Evolutionary conservation across 1,284 basidiomycete species (phyloP), one percentile per base, ranked within the genome.

Genomic region (Tausonia pullulans): DNA sequence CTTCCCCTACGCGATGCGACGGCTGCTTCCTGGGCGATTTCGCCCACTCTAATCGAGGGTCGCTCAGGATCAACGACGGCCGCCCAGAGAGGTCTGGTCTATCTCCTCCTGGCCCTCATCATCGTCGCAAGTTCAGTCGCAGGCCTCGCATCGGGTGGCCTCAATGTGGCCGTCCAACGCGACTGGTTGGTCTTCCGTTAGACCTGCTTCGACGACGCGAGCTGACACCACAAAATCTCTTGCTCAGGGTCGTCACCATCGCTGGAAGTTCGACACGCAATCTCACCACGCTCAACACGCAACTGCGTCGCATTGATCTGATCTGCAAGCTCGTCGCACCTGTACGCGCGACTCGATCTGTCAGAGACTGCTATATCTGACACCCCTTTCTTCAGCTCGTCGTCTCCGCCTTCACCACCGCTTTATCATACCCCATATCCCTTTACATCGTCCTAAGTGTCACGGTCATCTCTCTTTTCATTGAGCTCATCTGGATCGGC

Each of bases 121-220:
- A 72, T 76, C 2, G 39, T 73, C 10, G 70, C 73, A 14, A 75
- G 76, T 0, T 72, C 71, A 5, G 46, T 68, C 0, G 69, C 75
- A 6, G 72, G 71, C 3, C 71, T 81, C 3, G 71, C 75, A 9
- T 76, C 75, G 55, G 78, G 78, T 5, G 78, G 75, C 0, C 72
- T 79, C 59, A 77, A 74, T 7, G 75, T 80, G 1, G 76, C 76
- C 0, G 73, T 80, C 39, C 79, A 80, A 68, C 69, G 80, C 5
- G 79, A 80, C 65, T 81, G 80, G 79, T 72, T 59, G 27, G 70
- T 67, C 7, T 10, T 10, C 52, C 50, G 41, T 53, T 11, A n/a
- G 16, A 49, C n/a, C 8, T 49, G 16, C 40, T 5, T 10, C n/a
- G 2, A 39, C 46, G 3, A 39, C 27, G 5, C 1, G 10, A 40